Percentiles rank a stretch among this genome's conserved stretches.
Evolutionary conservation across 495 filamentous ascomycete species (phyloP).

Genomic region (Annulohypoxylon moriforme): DNA sequence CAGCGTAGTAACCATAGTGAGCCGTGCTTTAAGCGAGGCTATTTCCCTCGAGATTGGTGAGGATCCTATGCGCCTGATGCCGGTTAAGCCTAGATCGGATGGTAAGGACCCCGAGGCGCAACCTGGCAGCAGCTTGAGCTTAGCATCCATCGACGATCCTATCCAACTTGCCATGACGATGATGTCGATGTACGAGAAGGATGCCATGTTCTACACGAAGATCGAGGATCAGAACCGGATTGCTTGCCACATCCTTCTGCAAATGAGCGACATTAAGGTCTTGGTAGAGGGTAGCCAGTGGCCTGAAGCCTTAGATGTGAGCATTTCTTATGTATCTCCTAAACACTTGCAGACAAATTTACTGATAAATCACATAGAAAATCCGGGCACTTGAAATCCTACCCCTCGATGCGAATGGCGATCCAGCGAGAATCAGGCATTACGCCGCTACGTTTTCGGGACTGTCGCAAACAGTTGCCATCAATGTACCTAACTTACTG

Average conservation of each 20-base stretch:
- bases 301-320: slow-evolving; percentile 84
- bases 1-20: slow-evolving; percentile 86
- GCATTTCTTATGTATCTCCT: slow-evolving; percentile 49
- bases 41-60: slow-evolving; percentile 84
- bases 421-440: slow-evolving; percentile 76
- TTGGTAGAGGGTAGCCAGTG: slow-evolving; percentile 76
- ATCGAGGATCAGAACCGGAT: slow-evolving; percentile 75
- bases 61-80: slow-evolving; percentile 77
- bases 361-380: slow-evolving; percentile 62
- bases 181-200: slow-evolving; percentile 79
- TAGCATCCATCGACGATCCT: slow-evolving; percentile 89
- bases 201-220: slow-evolving; percentile 76
- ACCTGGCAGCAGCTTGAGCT: slow-evolving; percentile 72
- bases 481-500: slow-evolving; percentile 87
- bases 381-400: slow-evolving; percentile 80
- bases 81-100: slow-evolving; percentile 73
- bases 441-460: slow-evolving; percentile 79
- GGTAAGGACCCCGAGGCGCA: slow-evolving; percentile 49
- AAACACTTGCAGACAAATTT: background rate
- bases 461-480: slow-evolving; percentile 78
- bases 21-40: slow-evolving; percentile 88
- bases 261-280: slow-evolving; percentile 80
- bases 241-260: slow-evolving; percentile 76
- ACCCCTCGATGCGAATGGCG: slow-evolving; percentile 75
- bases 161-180: slow-evolving; percentile 81